Conservation (phyloP, 345 rosid species). For the Populus pruinosa region DNA sequence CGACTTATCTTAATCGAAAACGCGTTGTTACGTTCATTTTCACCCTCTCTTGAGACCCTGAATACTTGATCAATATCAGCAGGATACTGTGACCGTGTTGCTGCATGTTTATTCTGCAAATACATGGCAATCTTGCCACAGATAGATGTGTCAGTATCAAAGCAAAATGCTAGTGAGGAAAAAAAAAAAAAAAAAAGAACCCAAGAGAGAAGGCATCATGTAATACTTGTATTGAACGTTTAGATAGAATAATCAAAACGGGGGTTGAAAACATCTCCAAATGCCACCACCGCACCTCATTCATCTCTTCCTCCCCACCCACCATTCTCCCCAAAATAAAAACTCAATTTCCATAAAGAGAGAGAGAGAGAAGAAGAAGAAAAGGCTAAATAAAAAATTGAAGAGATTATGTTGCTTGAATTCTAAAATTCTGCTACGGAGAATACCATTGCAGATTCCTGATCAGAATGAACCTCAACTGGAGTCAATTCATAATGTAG, state of each 20-base stretch:
- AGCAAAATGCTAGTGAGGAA: neutral
- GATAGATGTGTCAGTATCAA: neutral
- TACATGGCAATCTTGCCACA: constrained; percentile 63
- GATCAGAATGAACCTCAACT: constrained; percentile 47
- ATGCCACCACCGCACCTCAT: neutral
- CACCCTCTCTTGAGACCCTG: constrained; percentile 57
- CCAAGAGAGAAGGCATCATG: neutral
- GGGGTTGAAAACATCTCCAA: neutral
- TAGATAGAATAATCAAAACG: neutral
- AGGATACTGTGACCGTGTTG: constrained; percentile 67
- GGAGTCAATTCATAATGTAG: constrained; percentile 66
- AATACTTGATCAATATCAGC: constrained; percentile 69
- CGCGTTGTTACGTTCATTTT: constrained; percentile 48
- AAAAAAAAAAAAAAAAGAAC: no score
- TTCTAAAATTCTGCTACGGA: neutral
- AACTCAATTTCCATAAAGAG: no score
- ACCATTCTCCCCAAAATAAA: no score
- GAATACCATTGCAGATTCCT: constrained; percentile 63
- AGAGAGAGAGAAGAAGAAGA: no score
- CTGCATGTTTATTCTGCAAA: constrained; percentile 77
- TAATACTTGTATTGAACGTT: neutral
- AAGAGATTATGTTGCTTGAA: neutral
- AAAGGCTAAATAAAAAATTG: neutral
- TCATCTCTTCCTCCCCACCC: neutral
- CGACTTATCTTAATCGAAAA: neutral